A percentile compares a stretch with the other conserved stretches of the same genome.
phyloP scores from a whole-genome alignment of 345 rosid species.

The Bruguiera gymnorhiza region DNA sequence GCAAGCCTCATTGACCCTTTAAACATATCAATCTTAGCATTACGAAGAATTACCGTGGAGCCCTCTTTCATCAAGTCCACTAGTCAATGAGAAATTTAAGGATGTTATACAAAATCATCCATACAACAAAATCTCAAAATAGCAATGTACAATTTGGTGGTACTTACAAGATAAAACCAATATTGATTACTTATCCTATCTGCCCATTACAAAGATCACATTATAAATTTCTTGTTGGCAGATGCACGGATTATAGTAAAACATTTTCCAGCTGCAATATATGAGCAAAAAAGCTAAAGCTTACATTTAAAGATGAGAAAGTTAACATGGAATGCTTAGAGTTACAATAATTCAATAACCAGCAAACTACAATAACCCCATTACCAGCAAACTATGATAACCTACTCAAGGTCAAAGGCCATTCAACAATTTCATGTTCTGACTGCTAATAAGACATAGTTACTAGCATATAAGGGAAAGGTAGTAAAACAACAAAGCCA shows the following conservation, averaged over 20 bases:
- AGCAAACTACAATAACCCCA: not conserved
- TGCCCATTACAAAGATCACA: too few species aligned
- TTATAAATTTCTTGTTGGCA: too few species aligned
- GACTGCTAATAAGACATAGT: too few species aligned
- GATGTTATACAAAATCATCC: not conserved
- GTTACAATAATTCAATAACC: not conserved
- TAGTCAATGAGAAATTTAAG: constrained; percentile 19
- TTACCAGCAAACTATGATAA: not conserved
- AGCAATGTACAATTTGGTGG: not conserved
- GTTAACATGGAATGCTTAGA: too few species aligned
- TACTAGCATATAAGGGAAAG: too few species aligned
- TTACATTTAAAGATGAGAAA: too few species aligned
- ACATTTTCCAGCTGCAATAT: too few species aligned
- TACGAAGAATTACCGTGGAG: constrained; percentile 53
- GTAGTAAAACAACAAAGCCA: too few species aligned
- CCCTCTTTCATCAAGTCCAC: constrained; percentile 89
- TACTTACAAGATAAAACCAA: not conserved
- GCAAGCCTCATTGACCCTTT: constrained; percentile 38
- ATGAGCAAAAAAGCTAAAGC: too few species aligned
- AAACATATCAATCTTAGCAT: constrained; percentile 34
- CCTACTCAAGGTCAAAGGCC: not conserved
- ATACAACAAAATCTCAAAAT: not conserved
- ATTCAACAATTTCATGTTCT: not conserved
- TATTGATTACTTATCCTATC: too few species aligned
- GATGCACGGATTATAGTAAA: too few species aligned